Conservation (phyloP, 257 asterid genomes). For the Solanum peruvianum region DNA sequence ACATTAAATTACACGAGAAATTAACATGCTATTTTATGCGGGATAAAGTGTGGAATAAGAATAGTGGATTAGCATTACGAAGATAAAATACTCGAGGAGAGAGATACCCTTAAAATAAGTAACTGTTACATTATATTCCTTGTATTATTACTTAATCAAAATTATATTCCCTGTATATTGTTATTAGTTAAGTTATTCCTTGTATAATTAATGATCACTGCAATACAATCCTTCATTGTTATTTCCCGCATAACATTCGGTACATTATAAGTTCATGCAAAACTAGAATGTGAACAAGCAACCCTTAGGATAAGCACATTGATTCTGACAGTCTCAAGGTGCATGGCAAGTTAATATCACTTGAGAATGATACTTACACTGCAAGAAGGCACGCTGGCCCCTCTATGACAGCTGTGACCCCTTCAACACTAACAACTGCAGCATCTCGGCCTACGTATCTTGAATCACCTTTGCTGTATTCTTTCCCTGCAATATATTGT, state of each 20-base stretch:
- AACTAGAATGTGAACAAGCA: background rate
- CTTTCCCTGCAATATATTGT: constrained; percentile 62
- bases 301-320: background rate
- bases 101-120: background rate
- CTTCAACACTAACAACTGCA: constrained; percentile 65
- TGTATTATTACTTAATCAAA: background rate
- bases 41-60: background rate
- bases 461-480: constrained; percentile 96
- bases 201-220: background rate
- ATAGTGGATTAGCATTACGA: background rate
- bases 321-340: background rate
- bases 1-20: background rate
- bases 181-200: background rate
- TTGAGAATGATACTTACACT: constrained; percentile 35
- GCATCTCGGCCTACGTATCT: constrained; percentile 73
- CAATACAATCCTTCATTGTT: background rate
- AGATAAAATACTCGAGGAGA: background rate
- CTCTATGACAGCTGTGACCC: constrained; percentile 61
- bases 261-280: background rate
- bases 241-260: background rate
- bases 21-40: background rate
- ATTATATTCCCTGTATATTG: background rate
- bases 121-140: background rate
- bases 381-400: constrained; percentile 81
- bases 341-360: background rate